Conservation (phyloP, 2,329 filamentous ascomycete genomes). For the Coleophoma eucalyptorum region DNA sequence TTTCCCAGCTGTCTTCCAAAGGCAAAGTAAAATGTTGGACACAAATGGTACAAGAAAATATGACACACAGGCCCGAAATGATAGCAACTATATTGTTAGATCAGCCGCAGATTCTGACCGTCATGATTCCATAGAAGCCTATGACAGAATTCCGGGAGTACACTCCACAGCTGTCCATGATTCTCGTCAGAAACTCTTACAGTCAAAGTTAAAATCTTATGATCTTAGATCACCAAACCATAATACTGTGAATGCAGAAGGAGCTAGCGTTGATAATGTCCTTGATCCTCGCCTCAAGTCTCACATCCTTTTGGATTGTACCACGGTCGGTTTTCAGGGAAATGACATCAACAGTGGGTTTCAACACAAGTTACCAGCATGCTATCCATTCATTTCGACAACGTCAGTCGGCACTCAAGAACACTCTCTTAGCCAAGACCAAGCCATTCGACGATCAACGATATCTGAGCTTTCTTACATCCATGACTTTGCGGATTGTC, state of each 20-base stretch:
- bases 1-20: too few relatives aligned
- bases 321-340: neutral
- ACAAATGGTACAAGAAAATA: too few relatives aligned
- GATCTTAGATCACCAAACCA: neutral
- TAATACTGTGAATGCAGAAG: neutral
- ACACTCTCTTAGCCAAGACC: neutral
- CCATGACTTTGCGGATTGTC: conserved; percentile 21
- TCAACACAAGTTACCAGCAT: neutral
- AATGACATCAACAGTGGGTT: neutral
- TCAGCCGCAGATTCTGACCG: neutral
- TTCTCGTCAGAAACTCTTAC: neutral
- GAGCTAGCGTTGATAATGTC: neutral
- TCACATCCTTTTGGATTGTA: neutral
- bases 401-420: neutral
- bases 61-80: too few relatives aligned
- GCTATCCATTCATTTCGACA: neutral
- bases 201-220: neutral
- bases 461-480: conserved; percentile 17
- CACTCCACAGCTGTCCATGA: too few relatives aligned
- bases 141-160: neutral
- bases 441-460: neutral
- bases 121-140: neutral
- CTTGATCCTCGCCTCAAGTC: neutral
- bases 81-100: neutral
- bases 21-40: too few relatives aligned